Base-by-base conservation (phyloP, 768 basidiomycete genomes). In the Calvatia gigantea region DNA sequence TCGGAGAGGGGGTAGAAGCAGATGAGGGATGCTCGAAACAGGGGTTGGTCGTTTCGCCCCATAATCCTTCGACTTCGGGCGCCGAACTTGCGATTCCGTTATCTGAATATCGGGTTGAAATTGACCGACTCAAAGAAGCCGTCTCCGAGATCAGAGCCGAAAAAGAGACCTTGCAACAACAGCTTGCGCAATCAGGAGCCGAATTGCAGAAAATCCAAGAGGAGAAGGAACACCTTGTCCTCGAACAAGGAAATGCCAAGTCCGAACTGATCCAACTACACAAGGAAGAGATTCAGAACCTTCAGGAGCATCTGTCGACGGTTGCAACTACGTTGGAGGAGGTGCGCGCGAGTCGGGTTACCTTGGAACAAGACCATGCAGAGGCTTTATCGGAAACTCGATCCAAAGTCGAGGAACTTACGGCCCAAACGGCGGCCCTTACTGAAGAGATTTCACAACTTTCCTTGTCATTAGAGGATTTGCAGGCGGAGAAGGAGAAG, bases 51-150 rank as follows among this genome's bases (percentile, higher is more conserved):
- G 14, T 33, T 25, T 33, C 65, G 17, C 59, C 54, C 27, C 47
- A 33, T n/a, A 60, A 62, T 35, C 49, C 57, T 29, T 57, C 62
- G 21, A 33, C 44, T 11, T 53, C 61, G 29, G 45, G 49, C 8
- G 44, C 58, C n/a, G 58, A 59, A 32, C 62, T 61, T 41, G 51
- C 61, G 15, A 46, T 57, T 14, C 53, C 37, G n/a, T 65, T 60
- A 23, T 37, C 47, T 17, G 61, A 58, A 45, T 56, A 49, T 23
- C 43, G 46, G 43, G 35, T 43, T 14, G 56, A 51, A n/a, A 70
- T 69, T 54, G 58, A 51, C 19, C 61, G 59, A 21, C 64, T 62
- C 49, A 64, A 56, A 47, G 60, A 50, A 54, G 64, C 27, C 12
- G 8, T 41, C 9, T 48, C 46, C 39, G 38, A 39, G n/a, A n/a